Evolutionary conservation across 306 rosid species (phyloP).

Genomic region (Glycine tomentella): DNA sequence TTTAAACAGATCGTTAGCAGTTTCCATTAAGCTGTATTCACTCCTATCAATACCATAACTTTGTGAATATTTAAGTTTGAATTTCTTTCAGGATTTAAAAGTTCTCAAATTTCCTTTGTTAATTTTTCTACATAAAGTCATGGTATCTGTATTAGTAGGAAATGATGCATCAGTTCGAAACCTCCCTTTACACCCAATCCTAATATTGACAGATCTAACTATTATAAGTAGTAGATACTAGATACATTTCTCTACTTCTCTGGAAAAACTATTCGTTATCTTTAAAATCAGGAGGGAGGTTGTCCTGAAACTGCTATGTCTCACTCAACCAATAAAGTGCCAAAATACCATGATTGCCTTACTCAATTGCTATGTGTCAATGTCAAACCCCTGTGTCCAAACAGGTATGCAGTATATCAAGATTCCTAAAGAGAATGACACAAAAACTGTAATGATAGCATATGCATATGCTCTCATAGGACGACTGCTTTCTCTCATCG

Average conservation of each 20-base stretch:
- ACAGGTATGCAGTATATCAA: conserved; percentile 72
- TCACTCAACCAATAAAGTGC: neutral
- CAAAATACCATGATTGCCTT: neutral
- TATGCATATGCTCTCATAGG: conserved; percentile 83
- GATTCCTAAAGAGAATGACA: conserved; percentile 68
- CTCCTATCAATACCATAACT: neutral
- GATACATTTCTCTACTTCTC: neutral
- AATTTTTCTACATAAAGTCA: neutral
- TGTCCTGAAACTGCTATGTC: neutral
- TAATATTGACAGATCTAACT: neutral
- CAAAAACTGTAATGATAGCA: conserved; percentile 62
- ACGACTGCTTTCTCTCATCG: conserved; percentile 72
- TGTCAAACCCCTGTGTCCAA: conserved; percentile 64
- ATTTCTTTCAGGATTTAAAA: neutral
- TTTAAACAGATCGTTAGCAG: too few relatives aligned
- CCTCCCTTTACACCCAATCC: neutral
- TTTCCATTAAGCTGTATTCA: neutral
- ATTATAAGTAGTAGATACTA: too few relatives aligned
- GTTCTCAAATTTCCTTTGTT: neutral
- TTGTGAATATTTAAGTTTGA: neutral
- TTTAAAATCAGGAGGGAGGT: neutral
- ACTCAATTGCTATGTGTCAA: conserved; percentile 29
- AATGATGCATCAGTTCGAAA: neutral
- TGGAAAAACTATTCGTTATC: neutral
- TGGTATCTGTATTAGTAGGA: neutral